Evolutionary conservation across 2,329 filamentous ascomycete species (phyloP).

Genomic region (Pseudodiploospora longispora): DNA sequence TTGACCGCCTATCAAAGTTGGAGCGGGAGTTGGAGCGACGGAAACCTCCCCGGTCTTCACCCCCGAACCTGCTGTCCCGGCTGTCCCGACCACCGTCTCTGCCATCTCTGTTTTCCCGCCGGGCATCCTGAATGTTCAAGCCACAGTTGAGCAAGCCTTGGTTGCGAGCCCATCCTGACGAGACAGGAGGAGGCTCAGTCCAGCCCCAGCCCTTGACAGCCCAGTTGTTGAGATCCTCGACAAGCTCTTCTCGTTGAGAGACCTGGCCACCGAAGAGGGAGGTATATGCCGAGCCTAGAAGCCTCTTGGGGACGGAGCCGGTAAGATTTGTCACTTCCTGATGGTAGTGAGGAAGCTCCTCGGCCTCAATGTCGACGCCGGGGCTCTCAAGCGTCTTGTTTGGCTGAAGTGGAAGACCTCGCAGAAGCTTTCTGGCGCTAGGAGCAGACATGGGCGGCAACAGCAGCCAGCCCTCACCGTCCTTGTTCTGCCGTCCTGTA

Average conservation of each 20-base stretch:
- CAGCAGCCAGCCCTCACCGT: conserved; percentile 64
- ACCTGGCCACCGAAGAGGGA: conserved; percentile 47
- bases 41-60: conserved; percentile 8
- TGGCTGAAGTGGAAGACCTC: conserved; percentile 51
- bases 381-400: conserved; percentile 45
- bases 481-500: conserved; percentile 66
- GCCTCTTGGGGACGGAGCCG: conserved; percentile 25
- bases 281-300: conserved; percentile 40
- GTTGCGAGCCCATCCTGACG: conserved; percentile 17
- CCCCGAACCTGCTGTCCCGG: conserved; percentile 3
- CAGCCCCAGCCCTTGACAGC: conserved; percentile 43
- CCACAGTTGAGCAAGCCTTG: conserved; percentile 23
- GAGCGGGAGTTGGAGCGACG: conserved; percentile 7
- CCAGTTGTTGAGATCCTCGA: conserved; percentile 48
- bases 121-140: conserved; percentile 25
- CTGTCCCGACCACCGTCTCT: conserved; percentile 1
- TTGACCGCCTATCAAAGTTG: background rate
- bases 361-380: conserved; percentile 42
- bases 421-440: conserved; percentile 42
- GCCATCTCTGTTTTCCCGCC: conserved; percentile 7
- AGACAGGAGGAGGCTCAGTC: conserved; percentile 35
- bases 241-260: conserved; percentile 29
- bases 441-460: conserved; percentile 46
- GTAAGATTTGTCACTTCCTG: conserved; percentile 34
- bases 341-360: conserved; percentile 37